phyloP scores from a whole-genome alignment of 148 eudicot species.

The Agrostemma githago region DNA sequence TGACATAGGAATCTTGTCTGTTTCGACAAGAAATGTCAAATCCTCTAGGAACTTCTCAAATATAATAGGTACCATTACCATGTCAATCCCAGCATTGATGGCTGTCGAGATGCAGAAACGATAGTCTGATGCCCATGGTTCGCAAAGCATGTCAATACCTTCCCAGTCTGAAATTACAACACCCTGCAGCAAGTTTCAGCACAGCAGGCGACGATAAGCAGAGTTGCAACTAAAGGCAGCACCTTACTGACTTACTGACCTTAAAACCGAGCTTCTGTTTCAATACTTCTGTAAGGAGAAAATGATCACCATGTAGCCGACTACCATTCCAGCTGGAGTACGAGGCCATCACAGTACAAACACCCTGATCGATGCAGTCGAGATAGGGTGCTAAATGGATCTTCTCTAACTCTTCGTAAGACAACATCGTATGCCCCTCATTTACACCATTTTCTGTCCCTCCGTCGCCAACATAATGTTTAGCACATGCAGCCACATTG shows the following conservation, averaged over 20 bases:
- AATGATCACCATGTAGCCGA: conserved; percentile 54
- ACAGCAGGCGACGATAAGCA: background rate
- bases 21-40: conserved; percentile 57
- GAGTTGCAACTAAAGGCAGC: background rate
- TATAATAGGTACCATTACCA: conserved; percentile 87
- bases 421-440: conserved; percentile 68
- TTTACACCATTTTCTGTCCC: conserved; percentile 76
- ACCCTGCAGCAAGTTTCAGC: conserved; percentile 48
- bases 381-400: conserved; percentile 80
- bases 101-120: conserved; percentile 44
- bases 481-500: conserved; percentile 80
- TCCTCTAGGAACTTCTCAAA: conserved; percentile 64
- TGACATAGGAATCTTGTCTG: conserved; percentile 65
- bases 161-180: conserved; percentile 87
- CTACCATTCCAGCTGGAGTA: conserved; percentile 82
- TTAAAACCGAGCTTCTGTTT: conserved; percentile 75
- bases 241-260: conserved; percentile 31
- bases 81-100: conserved; percentile 85
- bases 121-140: conserved; percentile 63
- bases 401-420: conserved; percentile 60
- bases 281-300: conserved; percentile 66
- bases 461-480: conserved; percentile 94
- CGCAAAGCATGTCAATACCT: conserved; percentile 67
- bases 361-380: conserved; percentile 82
- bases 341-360: conserved; percentile 92